A percentile compares a stretch with the other conserved stretches of the same genome.
Evolutionary conservation across 352 stramenopile species (phyloP).

Genomic region (Globisporangium sylvaticum): DNA sequence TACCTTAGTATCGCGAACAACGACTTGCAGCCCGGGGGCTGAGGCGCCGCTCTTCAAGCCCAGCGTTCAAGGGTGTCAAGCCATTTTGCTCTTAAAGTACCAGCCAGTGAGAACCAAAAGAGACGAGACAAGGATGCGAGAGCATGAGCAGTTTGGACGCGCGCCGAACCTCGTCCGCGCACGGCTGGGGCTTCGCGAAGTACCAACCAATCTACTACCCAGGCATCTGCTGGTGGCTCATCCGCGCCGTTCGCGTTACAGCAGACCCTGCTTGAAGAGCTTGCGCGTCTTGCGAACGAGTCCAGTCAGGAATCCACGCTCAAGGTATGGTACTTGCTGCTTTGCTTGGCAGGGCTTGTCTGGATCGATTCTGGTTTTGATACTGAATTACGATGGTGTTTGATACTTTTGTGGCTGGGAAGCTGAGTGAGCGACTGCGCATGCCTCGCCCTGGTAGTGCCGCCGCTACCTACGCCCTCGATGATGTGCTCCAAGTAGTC

Average conservation of each 20-base stretch:
- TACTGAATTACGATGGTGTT: background rate
- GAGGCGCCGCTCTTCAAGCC: background rate
- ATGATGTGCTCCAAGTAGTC: constrained; percentile 26
- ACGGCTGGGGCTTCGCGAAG: constrained; percentile 26
- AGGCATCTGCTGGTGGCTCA: background rate
- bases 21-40: constrained; percentile 44
- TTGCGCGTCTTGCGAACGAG: constrained; percentile 17
- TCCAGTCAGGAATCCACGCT: background rate
- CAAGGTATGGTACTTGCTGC: constrained; percentile 1
- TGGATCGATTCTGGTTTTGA: background rate
- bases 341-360: background rate
- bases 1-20: constrained; percentile 48
- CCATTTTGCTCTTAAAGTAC: background rate
- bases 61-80: background rate
- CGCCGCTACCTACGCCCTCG: constrained; percentile 13
- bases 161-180: constrained; percentile 47
- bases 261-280: constrained; percentile 13
- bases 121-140: constrained; percentile 20
- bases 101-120: background rate
- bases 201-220: background rate
- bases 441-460: constrained; percentile 36
- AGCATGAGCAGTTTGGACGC: constrained; percentile 48
- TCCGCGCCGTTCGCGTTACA: background rate
- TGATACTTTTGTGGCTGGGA: constrained; percentile 1
- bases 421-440: constrained; percentile 50